These are phyloP conservation scores for Colletotrichum melonis DNA, from an alignment of 2,329 filamentous ascomycete genomes.

Conservation along the genomic window DNA sequence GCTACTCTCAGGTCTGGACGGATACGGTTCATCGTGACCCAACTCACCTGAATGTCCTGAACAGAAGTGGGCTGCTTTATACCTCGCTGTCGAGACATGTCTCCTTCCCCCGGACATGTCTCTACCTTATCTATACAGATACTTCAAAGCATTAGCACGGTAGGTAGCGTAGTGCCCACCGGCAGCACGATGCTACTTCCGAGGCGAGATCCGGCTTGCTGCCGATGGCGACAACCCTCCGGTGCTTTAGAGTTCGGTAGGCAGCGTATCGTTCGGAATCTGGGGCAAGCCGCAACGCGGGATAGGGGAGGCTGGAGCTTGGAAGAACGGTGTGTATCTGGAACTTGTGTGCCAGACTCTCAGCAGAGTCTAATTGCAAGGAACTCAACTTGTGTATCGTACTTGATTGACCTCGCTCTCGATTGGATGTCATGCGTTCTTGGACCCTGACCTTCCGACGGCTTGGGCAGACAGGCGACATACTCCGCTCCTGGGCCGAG, in stretches of 20 bases:
- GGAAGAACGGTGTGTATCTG: background rate
- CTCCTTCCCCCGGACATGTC: background rate
- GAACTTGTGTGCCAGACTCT: background rate
- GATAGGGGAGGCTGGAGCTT: background rate
- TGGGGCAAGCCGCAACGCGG: background rate
- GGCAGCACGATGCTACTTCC: background rate
- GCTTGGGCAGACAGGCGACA: conserved; percentile 19
- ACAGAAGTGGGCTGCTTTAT: no score
- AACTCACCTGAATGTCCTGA: background rate
- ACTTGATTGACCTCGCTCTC: background rate
- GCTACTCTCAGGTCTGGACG: no score
- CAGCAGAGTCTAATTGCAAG: background rate
- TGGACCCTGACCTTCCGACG: conserved; percentile 28
- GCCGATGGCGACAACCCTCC: background rate
- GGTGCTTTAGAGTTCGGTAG: background rate
- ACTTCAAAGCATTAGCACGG: background rate
- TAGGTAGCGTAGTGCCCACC: background rate
- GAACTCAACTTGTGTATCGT: background rate
- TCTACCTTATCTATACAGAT: background rate
- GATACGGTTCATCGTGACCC: background rate
- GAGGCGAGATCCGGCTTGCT: background rate
- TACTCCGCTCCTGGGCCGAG: background rate
- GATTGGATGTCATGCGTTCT: conserved; percentile 17
- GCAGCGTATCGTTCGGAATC: background rate
- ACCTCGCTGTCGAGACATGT: background rate